Evolutionary conservation across 805 yeast genomes (phyloP).

Genomic region (Sporopachydermia quercuum): DNA sequence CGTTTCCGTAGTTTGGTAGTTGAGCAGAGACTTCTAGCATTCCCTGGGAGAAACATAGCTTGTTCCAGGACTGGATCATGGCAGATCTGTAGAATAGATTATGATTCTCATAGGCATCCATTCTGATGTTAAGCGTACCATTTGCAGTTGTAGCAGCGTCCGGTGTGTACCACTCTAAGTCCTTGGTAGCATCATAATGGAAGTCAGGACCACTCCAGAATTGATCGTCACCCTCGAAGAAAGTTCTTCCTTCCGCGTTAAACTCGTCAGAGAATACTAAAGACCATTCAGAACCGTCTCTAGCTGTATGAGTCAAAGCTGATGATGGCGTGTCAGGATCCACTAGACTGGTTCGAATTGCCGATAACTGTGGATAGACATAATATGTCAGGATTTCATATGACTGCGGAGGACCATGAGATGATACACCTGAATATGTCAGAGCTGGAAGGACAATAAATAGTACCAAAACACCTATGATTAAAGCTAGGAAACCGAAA

Average conservation of each 20-base stretch:
- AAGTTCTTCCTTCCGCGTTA: constrained; percentile 32
- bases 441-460: constrained; percentile 55
- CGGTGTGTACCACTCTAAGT: constrained; percentile 38
- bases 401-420: constrained; percentile 5
- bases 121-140: constrained; percentile 24
- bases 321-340: constrained; percentile 49
- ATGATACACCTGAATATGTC: constrained; percentile 48
- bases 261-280: constrained; percentile 35
- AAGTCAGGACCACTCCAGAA: constrained; percentile 30
- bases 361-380: constrained; percentile 33
- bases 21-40: constrained; percentile 26
- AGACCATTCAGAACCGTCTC: constrained; percentile 24
- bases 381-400: constrained; percentile 32
- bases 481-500: constrained; percentile 24
- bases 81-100: constrained; percentile 30
- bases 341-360: constrained; percentile 35
- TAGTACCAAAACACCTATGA: constrained; percentile 35
- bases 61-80: constrained; percentile 35
- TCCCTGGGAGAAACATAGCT: constrained; percentile 31
- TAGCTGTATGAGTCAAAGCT: constrained; percentile 13
- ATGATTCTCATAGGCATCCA: constrained; percentile 30
- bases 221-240: constrained; percentile 33
- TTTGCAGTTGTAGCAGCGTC: constrained; percentile 28
- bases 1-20: constrained; percentile 27
- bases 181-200: constrained; percentile 32